phyloP scores from a whole-genome alignment of 2,329 filamentous ascomycete genomes.

The Hypomyces rosellus region DNA sequence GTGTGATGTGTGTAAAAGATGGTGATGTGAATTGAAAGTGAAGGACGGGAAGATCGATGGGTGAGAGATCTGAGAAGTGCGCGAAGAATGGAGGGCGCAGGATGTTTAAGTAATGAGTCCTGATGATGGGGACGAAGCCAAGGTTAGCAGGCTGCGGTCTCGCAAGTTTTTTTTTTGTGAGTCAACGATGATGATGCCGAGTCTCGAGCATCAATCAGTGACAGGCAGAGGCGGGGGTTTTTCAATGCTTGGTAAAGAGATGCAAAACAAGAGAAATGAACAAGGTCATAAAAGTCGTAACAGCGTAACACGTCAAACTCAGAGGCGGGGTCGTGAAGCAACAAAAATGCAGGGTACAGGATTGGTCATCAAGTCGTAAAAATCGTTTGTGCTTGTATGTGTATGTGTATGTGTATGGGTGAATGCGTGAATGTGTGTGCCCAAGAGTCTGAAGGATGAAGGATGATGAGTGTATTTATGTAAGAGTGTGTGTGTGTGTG shows the following conservation, averaged over 20 bases:
- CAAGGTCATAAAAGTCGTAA: constrained; percentile 5
- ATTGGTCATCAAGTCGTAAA: constrained; percentile 11
- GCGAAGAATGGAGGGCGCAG: neutral
- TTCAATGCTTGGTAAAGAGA: neutral
- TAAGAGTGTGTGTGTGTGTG: constrained; percentile 4
- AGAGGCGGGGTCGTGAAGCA: neutral
- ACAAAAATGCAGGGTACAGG: constrained; percentile 7
- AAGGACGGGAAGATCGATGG: constrained; percentile 3
- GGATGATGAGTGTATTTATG: neutral
- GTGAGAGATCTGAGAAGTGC: neutral
- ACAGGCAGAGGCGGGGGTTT: constrained; percentile 6
- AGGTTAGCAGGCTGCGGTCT: constrained; percentile 8
- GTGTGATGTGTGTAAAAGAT: neutral
- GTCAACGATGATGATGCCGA: neutral
- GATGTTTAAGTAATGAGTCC: constrained; percentile 7
- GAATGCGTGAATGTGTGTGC: neutral
- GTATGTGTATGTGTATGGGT: neutral
- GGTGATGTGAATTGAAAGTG: neutral
- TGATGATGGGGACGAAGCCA: constrained; percentile 1
- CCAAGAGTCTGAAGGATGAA: constrained; percentile 5
- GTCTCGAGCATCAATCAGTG: too few species aligned
- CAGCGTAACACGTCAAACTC: neutral
- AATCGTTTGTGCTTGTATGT: constrained; percentile 3
- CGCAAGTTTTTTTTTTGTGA: constrained; percentile 1
- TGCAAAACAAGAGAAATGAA: constrained; percentile 1